Percentiles rank a stretch among this genome's conserved stretches.
phyloP scores from a whole-genome alignment of 768 basidiomycete species.

The Tulasnella sp. region DNA sequence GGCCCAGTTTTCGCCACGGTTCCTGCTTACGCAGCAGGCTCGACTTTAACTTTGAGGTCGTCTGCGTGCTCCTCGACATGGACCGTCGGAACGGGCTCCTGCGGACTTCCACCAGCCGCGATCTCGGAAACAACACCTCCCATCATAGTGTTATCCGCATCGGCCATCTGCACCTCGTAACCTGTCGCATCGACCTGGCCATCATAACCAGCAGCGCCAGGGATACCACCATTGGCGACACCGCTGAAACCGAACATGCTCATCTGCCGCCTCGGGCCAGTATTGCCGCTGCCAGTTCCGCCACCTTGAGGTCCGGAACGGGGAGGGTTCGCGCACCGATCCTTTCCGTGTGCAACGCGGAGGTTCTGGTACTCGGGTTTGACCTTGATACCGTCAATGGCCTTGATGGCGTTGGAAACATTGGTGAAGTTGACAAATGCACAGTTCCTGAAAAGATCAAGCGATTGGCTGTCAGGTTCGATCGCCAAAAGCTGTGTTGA shows the following conservation, averaged over 20 bases:
- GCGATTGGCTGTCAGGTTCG: constrained; percentile 12
- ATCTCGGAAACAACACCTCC: no score
- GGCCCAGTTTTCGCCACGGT: no score
- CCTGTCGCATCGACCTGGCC: background rate
- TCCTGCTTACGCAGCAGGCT: no score
- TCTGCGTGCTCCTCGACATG: background rate
- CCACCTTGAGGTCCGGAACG: constrained; percentile 29
- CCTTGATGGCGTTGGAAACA: constrained; percentile 91
- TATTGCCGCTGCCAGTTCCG: background rate
- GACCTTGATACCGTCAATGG: constrained; percentile 90
- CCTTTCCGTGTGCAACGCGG: constrained; percentile 90
- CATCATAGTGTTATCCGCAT: background rate
- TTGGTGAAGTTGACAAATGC: constrained; percentile 96
- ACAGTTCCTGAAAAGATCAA: constrained; percentile 55
- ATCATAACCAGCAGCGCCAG: background rate
- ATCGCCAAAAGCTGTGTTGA: background rate
- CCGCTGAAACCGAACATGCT: background rate
- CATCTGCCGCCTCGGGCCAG: constrained; percentile 4
- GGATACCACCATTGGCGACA: constrained; percentile 1
- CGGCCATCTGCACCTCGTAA: constrained; percentile 12
- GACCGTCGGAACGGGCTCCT: constrained; percentile 3
- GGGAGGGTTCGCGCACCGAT: constrained; percentile 88
- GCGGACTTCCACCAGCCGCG: no score
- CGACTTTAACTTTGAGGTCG: no score
- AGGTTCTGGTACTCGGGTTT: constrained; percentile 83